These are phyloP conservation scores for Anthostomella pinea DNA, from an alignment of 2,329 filamentous ascomycete species.

Conservation along the genomic window DNA sequence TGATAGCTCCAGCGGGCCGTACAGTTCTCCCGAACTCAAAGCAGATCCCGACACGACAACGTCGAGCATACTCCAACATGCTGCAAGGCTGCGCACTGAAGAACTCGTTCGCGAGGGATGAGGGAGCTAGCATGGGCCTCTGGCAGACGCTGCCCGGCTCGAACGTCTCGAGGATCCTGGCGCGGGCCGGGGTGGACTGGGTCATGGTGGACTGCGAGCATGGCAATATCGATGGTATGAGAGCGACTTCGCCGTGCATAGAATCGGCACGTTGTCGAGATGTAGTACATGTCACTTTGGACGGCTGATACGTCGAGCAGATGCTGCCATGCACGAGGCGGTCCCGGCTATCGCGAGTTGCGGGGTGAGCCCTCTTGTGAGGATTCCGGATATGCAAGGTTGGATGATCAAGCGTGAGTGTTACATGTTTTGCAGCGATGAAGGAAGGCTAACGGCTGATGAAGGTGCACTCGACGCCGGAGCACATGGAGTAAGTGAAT, in stretches of 20 bases:
- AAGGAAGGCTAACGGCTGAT: constrained; percentile 16
- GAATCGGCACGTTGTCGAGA: too few species aligned
- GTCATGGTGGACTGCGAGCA: constrained; percentile 61
- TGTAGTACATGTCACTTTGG: too few species aligned
- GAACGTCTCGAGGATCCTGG: constrained; percentile 58
- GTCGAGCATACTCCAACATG: constrained; percentile 9
- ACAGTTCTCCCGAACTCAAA: too few species aligned
- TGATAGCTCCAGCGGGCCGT: too few species aligned
- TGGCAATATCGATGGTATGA: constrained; percentile 51
- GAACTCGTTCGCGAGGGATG: constrained; percentile 46
- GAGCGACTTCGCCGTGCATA: not conserved
- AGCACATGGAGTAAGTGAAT: constrained; percentile 49
- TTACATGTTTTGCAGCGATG: not conserved
- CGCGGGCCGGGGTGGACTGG: constrained; percentile 63
- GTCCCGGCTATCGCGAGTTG: constrained; percentile 55
- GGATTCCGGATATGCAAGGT: constrained; percentile 55
- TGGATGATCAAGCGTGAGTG: constrained; percentile 57
- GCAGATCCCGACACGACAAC: too few species aligned
- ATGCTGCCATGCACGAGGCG: constrained; percentile 56
- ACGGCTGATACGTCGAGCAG: constrained; percentile 27
- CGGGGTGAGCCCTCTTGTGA: constrained; percentile 53
- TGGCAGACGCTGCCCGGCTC: constrained; percentile 64
- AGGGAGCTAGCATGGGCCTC: constrained; percentile 50
- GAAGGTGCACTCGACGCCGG: constrained; percentile 56
- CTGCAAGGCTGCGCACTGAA: constrained; percentile 39